phyloP scores from a whole-genome alignment of 2,329 filamentous ascomycete genomes.

The Fusarium brevicatenulatum region DNA sequence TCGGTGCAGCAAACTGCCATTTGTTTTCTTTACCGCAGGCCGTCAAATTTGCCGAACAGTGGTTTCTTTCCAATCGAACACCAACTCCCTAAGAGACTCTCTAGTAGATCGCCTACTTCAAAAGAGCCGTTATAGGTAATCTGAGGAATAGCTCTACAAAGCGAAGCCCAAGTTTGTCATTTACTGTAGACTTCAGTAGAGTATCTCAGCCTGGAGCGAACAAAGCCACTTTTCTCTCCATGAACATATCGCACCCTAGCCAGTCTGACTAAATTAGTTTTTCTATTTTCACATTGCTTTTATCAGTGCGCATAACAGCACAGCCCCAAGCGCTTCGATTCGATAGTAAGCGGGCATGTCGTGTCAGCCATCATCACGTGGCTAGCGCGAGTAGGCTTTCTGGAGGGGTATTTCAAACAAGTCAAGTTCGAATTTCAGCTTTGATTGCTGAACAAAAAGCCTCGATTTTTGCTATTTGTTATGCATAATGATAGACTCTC shows the following conservation, averaged over 20 bases:
- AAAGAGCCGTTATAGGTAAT: neutral
- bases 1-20: neutral
- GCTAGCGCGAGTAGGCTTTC: neutral
- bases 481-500: neutral
- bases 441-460: neutral
- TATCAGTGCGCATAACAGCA: neutral
- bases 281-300: no score
- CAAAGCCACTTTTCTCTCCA: neutral
- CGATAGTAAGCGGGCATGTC: neutral
- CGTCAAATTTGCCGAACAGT: neutral
- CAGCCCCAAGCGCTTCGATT: no score
- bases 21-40: neutral
- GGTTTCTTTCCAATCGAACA: neutral
- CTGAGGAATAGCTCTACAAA: neutral
- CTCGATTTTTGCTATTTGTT: neutral
- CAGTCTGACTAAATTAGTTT: neutral
- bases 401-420: neutral
- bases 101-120: rapidly evolving
- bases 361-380: neutral
- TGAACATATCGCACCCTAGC: rapidly evolving
- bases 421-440: neutral
- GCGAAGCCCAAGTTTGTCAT: neutral
- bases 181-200: no score
- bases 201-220: neutral
- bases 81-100: rapidly evolving